These are phyloP conservation scores for Coemansia sp. DNA, from an alignment of 192 early-diverging fungal species.

Conservation along the genomic window DNA sequence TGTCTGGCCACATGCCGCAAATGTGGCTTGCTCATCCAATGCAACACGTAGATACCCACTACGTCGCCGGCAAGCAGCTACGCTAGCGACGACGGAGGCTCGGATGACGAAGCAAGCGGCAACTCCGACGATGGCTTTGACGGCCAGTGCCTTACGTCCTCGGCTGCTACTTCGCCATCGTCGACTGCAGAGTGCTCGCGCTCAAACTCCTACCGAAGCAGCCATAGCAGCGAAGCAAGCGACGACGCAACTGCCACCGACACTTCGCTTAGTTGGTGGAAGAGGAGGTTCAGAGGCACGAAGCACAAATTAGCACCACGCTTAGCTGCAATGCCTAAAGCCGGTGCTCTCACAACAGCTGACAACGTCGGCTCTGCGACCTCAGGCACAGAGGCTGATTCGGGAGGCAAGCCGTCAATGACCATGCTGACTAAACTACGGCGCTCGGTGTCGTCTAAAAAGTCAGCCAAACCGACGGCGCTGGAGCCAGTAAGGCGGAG, in stretches of 20 bases:
- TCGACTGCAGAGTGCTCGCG: constrained; percentile 51
- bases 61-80: constrained; percentile 1
- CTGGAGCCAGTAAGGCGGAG: constrained; percentile 7
- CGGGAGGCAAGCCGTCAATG: background rate
- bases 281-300: constrained; percentile 20
- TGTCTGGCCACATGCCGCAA: background rate
- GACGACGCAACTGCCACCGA: constrained; percentile 34
- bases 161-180: constrained; percentile 19
- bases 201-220: constrained; percentile 38
- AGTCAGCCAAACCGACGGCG: background rate
- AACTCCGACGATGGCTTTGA: constrained; percentile 47
- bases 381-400: background rate
- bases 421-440: constrained; percentile 41
- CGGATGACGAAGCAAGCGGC: constrained; percentile 14
- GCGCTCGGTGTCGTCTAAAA: constrained; percentile 34
- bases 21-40: background rate
- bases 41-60: background rate
- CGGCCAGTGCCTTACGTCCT: constrained; percentile 22
- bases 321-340: background rate
- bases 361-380: background rate
- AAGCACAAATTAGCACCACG: constrained; percentile 10
- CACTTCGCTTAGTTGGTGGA: constrained; percentile 47
- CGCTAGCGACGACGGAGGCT: constrained; percentile 16
- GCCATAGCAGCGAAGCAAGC: constrained; percentile 30
- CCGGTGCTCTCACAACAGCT: background rate